Base-by-base conservation (phyloP, 208 protist species). In the Crithidia fasciculata region DNA sequence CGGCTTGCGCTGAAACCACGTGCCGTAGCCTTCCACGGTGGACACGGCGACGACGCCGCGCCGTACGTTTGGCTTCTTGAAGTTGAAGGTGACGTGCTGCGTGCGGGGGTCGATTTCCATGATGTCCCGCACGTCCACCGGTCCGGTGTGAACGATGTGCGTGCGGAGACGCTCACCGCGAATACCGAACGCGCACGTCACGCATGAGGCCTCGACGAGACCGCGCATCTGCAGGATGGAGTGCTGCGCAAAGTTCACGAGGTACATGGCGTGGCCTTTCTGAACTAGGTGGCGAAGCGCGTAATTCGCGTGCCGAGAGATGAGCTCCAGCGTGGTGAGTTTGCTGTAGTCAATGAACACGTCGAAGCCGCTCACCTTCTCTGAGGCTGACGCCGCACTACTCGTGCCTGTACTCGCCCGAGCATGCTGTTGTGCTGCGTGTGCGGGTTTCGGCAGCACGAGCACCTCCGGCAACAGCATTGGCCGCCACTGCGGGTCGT, bases 251-350 rank as follows among this genome's bases (percentile, higher is more conserved):
- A 85, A 87, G 55, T 80, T 89, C 6, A 94, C 57, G 40, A 95
- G 68, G 70, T 94, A 96, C 74, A 96, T 84, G 55, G 88, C 92
- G 49, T 96, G 92, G 8, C 92, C 92, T 41, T 93, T 92, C 74
- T 96, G 90, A 9, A 95, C 89, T 54, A 96, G 78, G 74, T 96
- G 92, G 10, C 90, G 83, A 16, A 96, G 85, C 4, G 88, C 85
- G 75, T 85, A 94, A 76, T 94, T 95, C 16, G 82, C 82, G 62
- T 96, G 92, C 7, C 92, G 80, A 2, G 90, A 82, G 63, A 94
- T 77, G 39, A 91, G 81, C 80, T 96, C 89, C 55, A 96, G 47
- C 10, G 65, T 88, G 4, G 82, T 66, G n/a, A 90, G 83, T 69
- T 96, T 95, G 69, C 88, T 92, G 77, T 93, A 91, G 78, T 93